Conservation (phyloP, 78 protist species). For the Cavenderia fasciculata region DNA sequence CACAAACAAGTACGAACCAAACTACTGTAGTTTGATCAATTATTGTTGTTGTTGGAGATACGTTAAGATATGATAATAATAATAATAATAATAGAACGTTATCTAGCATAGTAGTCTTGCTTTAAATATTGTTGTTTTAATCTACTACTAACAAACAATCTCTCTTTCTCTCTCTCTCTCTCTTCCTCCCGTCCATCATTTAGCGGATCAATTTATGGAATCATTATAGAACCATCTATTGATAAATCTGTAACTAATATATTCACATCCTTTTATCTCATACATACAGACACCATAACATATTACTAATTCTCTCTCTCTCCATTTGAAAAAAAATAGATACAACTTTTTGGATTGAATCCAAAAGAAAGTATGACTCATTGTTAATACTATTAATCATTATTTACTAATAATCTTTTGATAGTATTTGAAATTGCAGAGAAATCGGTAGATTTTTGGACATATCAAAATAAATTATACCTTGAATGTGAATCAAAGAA, state of each 20-base stretch:
- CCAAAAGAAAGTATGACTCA: constrained; percentile 32
- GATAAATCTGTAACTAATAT: constrained; percentile 26
- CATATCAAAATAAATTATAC: constrained; percentile 18
- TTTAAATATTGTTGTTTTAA: no score
- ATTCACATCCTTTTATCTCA: neutral
- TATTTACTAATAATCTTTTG: neutral
- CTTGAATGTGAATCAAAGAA: neutral
- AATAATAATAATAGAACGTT: neutral
- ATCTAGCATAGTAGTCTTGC: no score
- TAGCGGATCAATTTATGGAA: constrained; percentile 41
- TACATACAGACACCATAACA: no score
- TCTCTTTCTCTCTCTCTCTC: no score
- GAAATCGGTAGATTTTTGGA: constrained; percentile 47
- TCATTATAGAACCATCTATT: neutral
- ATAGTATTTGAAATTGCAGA: constrained; percentile 25
- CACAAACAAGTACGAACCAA: neutral
- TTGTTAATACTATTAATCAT: neutral
- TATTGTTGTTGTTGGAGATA: no score
- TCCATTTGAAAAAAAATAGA: neutral
- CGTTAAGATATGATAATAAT: neutral
- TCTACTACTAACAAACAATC: no score
- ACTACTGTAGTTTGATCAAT: no score
- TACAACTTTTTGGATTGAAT: constrained; percentile 14
- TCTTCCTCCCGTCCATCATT: no score
- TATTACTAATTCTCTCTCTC: neutral